Conservation (phyloP, 2,329 filamentous ascomycete genomes). For the Xylariaceae sp. region DNA sequence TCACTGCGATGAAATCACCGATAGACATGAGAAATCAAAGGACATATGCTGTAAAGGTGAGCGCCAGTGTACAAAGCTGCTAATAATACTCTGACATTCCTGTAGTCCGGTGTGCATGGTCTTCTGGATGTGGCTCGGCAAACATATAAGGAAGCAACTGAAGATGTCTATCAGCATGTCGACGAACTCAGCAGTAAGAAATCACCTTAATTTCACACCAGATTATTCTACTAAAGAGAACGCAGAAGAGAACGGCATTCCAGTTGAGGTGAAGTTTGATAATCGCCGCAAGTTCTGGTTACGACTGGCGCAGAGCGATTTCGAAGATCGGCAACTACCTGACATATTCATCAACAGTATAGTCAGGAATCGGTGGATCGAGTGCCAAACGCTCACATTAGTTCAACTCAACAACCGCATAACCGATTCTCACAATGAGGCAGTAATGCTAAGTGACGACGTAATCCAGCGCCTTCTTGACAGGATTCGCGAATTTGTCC, state of each 20-base stretch:
- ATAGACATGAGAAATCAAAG: conserved; percentile 86
- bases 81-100: conserved; percentile 20
- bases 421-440: conserved; percentile 75
- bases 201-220: not conserved
- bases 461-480: conserved; percentile 68
- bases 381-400: conserved; percentile 82
- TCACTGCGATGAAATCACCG: conserved; percentile 70
- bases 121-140: conserved; percentile 84
- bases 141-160: conserved; percentile 83
- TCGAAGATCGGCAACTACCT: conserved; percentile 58
- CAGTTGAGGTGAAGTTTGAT: conserved; percentile 70
- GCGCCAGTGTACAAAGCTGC: not conserved
- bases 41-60: conserved; percentile 78
- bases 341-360: conserved; percentile 73
- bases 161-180: conserved; percentile 70
- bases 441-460: conserved; percentile 75
- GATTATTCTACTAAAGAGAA: not conserved
- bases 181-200: conserved; percentile 59
- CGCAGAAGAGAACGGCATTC: conserved; percentile 53
- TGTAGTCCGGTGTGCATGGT: conserved; percentile 71
- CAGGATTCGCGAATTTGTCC: conserved; percentile 67
- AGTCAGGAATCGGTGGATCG: conserved; percentile 67
- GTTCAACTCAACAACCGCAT: conserved; percentile 78
- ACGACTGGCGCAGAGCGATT: conserved; percentile 56
- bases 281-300: conserved; percentile 76